These are phyloP conservation scores for Barnettozyma sucrosica DNA, from an alignment of 805 yeast genomes.

Conservation along the genomic window DNA sequence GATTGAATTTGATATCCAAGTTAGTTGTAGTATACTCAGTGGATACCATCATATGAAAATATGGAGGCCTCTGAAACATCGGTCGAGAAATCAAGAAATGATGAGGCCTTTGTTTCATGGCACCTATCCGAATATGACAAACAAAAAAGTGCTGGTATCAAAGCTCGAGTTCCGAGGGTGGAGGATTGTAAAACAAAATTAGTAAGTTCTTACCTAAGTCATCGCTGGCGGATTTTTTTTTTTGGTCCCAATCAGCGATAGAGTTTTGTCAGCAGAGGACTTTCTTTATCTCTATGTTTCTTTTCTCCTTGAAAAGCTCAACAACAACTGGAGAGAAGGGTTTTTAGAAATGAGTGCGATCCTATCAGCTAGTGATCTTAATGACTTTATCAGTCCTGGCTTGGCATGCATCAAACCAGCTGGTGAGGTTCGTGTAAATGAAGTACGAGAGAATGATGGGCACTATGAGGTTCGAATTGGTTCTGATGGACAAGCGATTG, in stretches of 20 bases:
- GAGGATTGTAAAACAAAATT: not conserved
- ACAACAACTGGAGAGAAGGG: not conserved
- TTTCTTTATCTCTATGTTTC: not conserved
- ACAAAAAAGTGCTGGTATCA: too few relatives aligned
- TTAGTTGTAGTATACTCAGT: too few relatives aligned
- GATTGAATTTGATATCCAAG: too few relatives aligned
- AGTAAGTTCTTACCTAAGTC: not conserved
- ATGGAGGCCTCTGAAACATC: too few relatives aligned
- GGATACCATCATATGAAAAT: too few relatives aligned
- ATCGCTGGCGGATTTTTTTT: not conserved
- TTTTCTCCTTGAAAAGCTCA: not conserved
- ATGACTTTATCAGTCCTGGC: constrained; percentile 92
- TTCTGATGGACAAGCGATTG: constrained; percentile 53
- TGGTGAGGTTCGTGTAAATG: constrained; percentile 33
- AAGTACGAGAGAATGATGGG: constrained; percentile 23
- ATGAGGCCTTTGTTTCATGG: too few relatives aligned
- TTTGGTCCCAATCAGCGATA: constrained; percentile 2
- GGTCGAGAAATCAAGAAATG: too few relatives aligned
- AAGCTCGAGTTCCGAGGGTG: not conserved
- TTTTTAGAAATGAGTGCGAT: constrained; percentile 71
- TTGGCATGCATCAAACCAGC: constrained; percentile 92
- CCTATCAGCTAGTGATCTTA: constrained; percentile 82
- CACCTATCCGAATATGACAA: too few relatives aligned
- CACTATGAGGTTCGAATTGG: constrained; percentile 52
- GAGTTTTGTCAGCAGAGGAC: constrained; percentile 1